A percentile compares a stretch with the other conserved stretches of the same genome.
phyloP scores from a whole-genome alignment of 495 filamentous ascomycete species.

The Aspergillus avenaceus region DNA sequence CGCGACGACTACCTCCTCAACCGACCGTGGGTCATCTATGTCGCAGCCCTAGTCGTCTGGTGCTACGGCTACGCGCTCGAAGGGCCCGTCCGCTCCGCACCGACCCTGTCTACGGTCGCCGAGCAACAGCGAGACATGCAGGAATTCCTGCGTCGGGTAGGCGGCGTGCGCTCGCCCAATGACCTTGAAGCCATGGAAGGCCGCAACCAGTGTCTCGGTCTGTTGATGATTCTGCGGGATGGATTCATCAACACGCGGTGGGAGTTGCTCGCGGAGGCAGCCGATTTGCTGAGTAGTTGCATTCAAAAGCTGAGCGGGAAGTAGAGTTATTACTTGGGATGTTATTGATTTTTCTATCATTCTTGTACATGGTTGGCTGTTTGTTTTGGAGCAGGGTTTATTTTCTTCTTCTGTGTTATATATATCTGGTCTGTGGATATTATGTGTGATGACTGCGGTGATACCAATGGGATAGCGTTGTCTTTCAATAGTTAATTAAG shows the following conservation, averaged over 20 bases:
- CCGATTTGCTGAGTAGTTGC: slow-evolving; percentile 74
- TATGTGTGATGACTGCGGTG: slow-evolving; percentile 4
- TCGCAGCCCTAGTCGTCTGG: slow-evolving; percentile 89
- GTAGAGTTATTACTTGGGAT: background rate
- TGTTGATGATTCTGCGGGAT: slow-evolving; percentile 78
- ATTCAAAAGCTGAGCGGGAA: slow-evolving; percentile 53
- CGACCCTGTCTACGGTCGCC: slow-evolving; percentile 49
- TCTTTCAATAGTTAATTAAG: too few relatives aligned
- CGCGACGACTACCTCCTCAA: slow-evolving; percentile 89
- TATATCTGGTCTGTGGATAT: background rate
- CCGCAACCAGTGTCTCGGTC: slow-evolving; percentile 76
- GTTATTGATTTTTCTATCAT: background rate
- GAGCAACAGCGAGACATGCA: slow-evolving; percentile 78
- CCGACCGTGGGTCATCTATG: slow-evolving; percentile 96
- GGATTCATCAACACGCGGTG: slow-evolving; percentile 80
- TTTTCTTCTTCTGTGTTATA: slow-evolving; percentile 1
- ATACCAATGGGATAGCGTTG: slow-evolving; percentile 8
- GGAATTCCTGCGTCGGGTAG: slow-evolving; percentile 67
- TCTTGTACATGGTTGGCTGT: background rate
- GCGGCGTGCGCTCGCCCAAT: slow-evolving; percentile 71
- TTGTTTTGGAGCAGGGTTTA: background rate
- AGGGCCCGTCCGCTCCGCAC: slow-evolving; percentile 59
- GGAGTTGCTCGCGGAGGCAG: slow-evolving; percentile 88
- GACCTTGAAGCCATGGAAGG: slow-evolving; percentile 72
- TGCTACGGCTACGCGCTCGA: slow-evolving; percentile 91